phyloP scores from a whole-genome alignment of 2,329 filamentous ascomycete genomes.

The Cladosporium sp. region DNA sequence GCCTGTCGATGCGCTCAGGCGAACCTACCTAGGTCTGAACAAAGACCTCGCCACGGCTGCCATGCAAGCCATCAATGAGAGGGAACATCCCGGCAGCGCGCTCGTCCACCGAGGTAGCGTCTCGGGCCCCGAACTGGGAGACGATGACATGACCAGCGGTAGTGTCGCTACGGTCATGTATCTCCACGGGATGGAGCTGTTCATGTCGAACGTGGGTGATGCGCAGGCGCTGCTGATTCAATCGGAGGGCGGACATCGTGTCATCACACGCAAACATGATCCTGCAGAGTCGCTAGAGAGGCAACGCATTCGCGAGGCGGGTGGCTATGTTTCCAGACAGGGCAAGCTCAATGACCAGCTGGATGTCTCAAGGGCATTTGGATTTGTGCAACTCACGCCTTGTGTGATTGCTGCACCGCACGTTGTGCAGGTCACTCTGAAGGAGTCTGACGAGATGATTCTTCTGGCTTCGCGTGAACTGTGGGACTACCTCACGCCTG shows the following conservation, averaged over 20 bases:
- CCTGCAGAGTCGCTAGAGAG: slow-evolving; percentile 82
- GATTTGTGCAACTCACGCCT: slow-evolving; percentile 88
- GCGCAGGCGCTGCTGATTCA: slow-evolving; percentile 94
- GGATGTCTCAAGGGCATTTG: slow-evolving; percentile 90
- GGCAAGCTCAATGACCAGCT: slow-evolving; percentile 90
- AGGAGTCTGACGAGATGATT: slow-evolving; percentile 89
- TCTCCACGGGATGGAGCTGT: slow-evolving; percentile 83
- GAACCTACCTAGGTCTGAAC: slow-evolving; percentile 85
- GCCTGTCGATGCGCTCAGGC: slow-evolving; percentile 75
- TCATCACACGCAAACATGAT: slow-evolving; percentile 88
- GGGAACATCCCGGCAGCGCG: slow-evolving; percentile 46
- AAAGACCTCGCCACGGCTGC: slow-evolving; percentile 88
- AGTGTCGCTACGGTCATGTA: slow-evolving; percentile 91
- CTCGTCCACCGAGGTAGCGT: slow-evolving; percentile 66
- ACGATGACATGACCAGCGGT: slow-evolving; percentile 85
- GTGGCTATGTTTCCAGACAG: slow-evolving; percentile 92
- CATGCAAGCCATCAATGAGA: slow-evolving; percentile 73
- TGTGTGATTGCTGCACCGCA: slow-evolving; percentile 88
- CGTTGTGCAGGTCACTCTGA: slow-evolving; percentile 71
- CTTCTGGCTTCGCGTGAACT: slow-evolving; percentile 86
- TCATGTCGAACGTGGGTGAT: slow-evolving; percentile 92
- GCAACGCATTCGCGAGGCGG: slow-evolving; percentile 85
- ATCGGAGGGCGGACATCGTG: slow-evolving; percentile 75
- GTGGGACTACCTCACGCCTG: slow-evolving; percentile 90
- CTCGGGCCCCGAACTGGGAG: slow-evolving; percentile 71